Base-by-base conservation (phyloP, 495 filamentous ascomycete species). In the Ramalina peruviana region DNA sequence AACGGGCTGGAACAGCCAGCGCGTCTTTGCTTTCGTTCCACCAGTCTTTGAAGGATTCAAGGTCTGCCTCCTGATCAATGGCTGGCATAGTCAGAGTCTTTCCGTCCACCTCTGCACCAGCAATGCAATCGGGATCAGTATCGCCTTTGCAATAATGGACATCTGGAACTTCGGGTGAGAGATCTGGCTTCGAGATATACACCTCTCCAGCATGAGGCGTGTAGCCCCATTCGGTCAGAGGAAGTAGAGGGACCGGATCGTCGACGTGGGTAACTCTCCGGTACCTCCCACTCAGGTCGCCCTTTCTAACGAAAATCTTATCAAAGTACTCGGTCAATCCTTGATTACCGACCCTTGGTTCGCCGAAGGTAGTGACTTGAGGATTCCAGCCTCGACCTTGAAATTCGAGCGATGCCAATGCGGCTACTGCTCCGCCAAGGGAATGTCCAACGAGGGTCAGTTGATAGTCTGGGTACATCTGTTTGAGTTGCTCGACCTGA, bases 181-280 rank as follows among this genome's bases (percentile, higher is more conserved):
- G 73, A 23, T 72, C 65, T 4, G 70, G 49, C 54, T 83, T 88
- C 10, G 74, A 68, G 52, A 98, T 95, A 59, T 77, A 94, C 23
- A 94, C 76, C 66, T 98, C 92, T 17, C 85, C 86, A 2, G 78
- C 80, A 62, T 98, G 93, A 58, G 81, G 77, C 36, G 67, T 67
- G 59, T 89, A 98, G 15, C 88, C 90, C 88, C 87, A 94, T 65
- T 93, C 83, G 2, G 66, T 67, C 3, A 94, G 68, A 6, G 92
- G 92, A 0, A 98, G 74, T 12, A 94, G 71, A 36, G 93, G 92
- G 3, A 98, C 82, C 1, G 92, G 92, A 60, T 98, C 92, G 55
- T 85, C 72, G 16, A 76, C 60, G 56, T 97, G 92, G 19, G 92
- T 97, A 7, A 97, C 76, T 1, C 90, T 75, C 44, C 86, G 79